Conservation (phyloP, 2,329 filamentous ascomycete genomes). For the Dryadomyces quercus-mongolicae region DNA sequence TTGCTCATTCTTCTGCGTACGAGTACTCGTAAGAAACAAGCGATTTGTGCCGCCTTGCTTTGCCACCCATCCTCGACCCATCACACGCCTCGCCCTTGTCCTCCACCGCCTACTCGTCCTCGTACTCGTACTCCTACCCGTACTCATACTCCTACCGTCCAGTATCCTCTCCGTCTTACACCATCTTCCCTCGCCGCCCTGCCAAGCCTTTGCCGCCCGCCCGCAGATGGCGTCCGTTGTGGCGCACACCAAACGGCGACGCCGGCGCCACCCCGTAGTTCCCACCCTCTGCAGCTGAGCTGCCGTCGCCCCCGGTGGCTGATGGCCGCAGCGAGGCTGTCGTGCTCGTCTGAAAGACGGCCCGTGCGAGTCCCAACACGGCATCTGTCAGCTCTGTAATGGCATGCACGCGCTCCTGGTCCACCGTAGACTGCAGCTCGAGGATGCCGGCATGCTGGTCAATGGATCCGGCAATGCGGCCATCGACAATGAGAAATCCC, state of each 20-base stretch:
- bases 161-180: neutral
- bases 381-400: slow-evolving; percentile 62
- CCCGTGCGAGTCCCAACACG: slow-evolving; percentile 55
- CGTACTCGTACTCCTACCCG: too few species aligned
- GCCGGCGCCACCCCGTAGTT: neutral
- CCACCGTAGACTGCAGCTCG: slow-evolving; percentile 61
- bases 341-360: slow-evolving; percentile 58
- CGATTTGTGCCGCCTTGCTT: too few species aligned
- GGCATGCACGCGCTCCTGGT: slow-evolving; percentile 62
- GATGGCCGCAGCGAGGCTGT: slow-evolving; percentile 47
- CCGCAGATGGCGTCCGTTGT: neutral
- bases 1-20: neutral
- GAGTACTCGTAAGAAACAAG: too few species aligned
- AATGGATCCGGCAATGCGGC: slow-evolving; percentile 76
- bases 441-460: slow-evolving; percentile 80
- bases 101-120: too few species aligned
- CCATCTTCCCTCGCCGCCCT: neutral
- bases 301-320: neutral
- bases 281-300: neutral
- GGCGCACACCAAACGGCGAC: neutral
- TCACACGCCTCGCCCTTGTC: neutral
- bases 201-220: neutral
- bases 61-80: neutral
- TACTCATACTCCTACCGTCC: neutral
- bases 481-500: slow-evolving; percentile 86